phyloP scores from a whole-genome alignment of 805 yeast species.

The Lachancea meyersii region DNA sequence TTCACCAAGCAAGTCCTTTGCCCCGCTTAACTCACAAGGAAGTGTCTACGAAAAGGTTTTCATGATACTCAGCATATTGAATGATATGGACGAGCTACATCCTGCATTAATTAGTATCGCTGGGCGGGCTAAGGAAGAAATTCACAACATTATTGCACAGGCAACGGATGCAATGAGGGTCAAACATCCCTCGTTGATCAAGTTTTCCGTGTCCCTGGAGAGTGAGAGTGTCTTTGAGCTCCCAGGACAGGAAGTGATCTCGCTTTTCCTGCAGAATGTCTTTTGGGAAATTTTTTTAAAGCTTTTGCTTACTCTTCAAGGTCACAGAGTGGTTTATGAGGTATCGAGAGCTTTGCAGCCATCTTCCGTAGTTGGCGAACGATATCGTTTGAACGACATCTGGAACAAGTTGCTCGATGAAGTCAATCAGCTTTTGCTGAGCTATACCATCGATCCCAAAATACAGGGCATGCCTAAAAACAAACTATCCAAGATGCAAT shows the following conservation, averaged over 20 bases:
- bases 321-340: conserved; percentile 60
- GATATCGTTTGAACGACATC: conserved; percentile 37
- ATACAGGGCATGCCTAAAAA: neutral
- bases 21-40: conserved; percentile 19
- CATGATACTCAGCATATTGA: conserved; percentile 50
- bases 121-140: conserved; percentile 53
- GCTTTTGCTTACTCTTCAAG: conserved; percentile 57
- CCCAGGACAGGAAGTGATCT: conserved; percentile 42
- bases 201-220: conserved; percentile 21
- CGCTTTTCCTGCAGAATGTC: conserved; percentile 58
- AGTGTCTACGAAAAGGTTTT: conserved; percentile 33
- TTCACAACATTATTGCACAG: conserved; percentile 55
- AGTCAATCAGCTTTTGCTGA: conserved; percentile 31
- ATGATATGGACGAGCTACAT: conserved; percentile 55
- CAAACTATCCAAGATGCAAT: neutral
- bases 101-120: conserved; percentile 49
- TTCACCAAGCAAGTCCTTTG: neutral
- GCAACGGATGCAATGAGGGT: conserved; percentile 59
- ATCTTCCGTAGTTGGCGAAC: conserved; percentile 17
- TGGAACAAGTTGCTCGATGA: conserved; percentile 43
- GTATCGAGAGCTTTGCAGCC: conserved; percentile 37
- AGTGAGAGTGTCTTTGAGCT: conserved; percentile 31
- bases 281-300: conserved; percentile 65
- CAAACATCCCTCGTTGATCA: conserved; percentile 43
- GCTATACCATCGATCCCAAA: conserved; percentile 6